Evolutionary conservation across 805 yeast species (phyloP), one percentile per base, ranked within the genome.

Genomic region (Cyberlindnera xylosilytica): DNA sequence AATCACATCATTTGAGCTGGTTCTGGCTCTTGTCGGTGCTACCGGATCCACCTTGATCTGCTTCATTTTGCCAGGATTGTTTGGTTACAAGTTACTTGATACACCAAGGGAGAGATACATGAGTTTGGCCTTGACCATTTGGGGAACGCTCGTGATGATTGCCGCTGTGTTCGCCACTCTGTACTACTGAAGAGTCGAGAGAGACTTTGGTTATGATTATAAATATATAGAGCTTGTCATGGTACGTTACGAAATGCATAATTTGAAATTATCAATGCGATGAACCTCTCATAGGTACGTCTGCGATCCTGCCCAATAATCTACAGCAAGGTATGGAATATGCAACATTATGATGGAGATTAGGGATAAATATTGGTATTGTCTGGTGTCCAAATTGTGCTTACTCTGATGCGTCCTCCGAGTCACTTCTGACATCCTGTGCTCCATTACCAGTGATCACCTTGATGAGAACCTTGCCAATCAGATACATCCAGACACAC

Each of bases 401-500:
- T n/a, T n/a, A n/a, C n/a, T n/a, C n/a, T n/a, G n/a, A n/a, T n/a
- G n/a, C n/a, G n/a, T n/a, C n/a, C n/a, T n/a, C n/a, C n/a, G n/a
- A 82, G 53, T 87, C 96, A 58, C 91, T 82, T 64, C 97, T 78
- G 24, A 83, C 82, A 61, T 89, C 97, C 53, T 87, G 95, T 2
- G 96, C 96, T 27, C 79, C 78, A 18, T 64, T 70, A 4, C 96
- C 97, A 8, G 73, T 68, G 20, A 87, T 48, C 19, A 88, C 91
- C 58, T 74, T 80, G 42, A 72, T 60, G 10, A 86, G 87, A 20
- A 88, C 95, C 52, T 76, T 79, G 11, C 74, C 47, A 44, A 89
- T 88, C 66, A 84, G 70, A 56, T 68, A 77, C 73, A 88, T 72
- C 97, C 97, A 88, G 39, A 84, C 59, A 15, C 80, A 43, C 26